phyloP scores from a whole-genome alignment of 1,139 yeast genomes.

The Saccharomyces hybrid region DNA sequence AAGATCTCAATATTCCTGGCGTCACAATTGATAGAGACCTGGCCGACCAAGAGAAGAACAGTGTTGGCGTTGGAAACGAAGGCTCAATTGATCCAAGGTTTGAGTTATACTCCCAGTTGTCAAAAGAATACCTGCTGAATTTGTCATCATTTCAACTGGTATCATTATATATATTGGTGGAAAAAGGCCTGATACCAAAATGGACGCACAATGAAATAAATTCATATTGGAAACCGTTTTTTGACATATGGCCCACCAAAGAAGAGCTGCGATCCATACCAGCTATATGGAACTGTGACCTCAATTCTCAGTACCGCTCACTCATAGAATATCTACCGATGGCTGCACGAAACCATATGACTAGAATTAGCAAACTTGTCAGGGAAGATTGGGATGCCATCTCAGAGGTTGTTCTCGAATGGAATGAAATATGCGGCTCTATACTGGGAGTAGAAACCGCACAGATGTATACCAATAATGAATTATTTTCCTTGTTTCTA shows the following conservation, averaged over 20 bases:
- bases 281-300: slow-evolving; percentile 38
- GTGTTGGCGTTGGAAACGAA: background rate
- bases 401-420: slow-evolving; percentile 13
- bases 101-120: slow-evolving; percentile 22
- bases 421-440: slow-evolving; percentile 15
- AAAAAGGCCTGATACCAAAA: slow-evolving; percentile 28
- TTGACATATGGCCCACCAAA: slow-evolving; percentile 47
- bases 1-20: slow-evolving; percentile 22
- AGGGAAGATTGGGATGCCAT: slow-evolving; percentile 22
- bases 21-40: slow-evolving; percentile 14
- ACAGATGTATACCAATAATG: slow-evolving; percentile 9
- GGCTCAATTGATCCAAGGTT: slow-evolving; percentile 23
- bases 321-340: slow-evolving; percentile 25
- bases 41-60: slow-evolving; percentile 8
- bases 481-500: slow-evolving; percentile 36
- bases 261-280: slow-evolving; percentile 46
- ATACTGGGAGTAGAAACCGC: background rate
- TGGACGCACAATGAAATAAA: slow-evolving; percentile 25
- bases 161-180: slow-evolving; percentile 43
- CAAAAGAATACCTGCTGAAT: slow-evolving; percentile 16
- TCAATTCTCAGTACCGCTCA: slow-evolving; percentile 4
- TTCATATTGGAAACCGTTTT: slow-evolving; percentile 61
- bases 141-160: slow-evolving; percentile 37
- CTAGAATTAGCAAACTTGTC: slow-evolving; percentile 16
- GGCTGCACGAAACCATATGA: slow-evolving; percentile 15